phyloP scores from a whole-genome alignment of 306 rosid species.

The Herpetospermum pedunculosum region DNA sequence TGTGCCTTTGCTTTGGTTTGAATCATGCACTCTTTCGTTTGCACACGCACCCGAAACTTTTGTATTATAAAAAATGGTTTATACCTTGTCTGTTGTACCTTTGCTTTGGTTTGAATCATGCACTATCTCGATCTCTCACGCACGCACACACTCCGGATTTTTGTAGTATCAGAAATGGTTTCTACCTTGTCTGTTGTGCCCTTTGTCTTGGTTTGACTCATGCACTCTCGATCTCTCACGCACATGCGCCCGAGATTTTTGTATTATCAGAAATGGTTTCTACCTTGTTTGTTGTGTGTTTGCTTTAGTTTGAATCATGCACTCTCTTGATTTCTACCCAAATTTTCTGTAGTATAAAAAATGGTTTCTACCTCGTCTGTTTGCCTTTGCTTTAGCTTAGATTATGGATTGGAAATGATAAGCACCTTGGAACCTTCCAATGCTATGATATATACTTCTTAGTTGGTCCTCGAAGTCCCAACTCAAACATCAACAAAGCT shows the following conservation, averaged over 20 bases:
- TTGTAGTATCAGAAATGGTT: background rate
- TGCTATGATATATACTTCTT: background rate
- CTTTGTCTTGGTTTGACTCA: no score
- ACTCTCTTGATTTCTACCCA: no score
- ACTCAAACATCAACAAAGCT: background rate
- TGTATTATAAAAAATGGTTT: no score
- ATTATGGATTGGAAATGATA: background rate
- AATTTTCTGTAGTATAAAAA: background rate
- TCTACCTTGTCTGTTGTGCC: background rate
- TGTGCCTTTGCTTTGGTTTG: background rate
- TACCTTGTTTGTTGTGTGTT: no score
- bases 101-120: background rate
- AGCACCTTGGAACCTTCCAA: background rate
- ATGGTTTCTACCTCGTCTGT: background rate
- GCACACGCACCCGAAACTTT: background rate
- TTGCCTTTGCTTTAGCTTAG: background rate
- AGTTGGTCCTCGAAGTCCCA: background rate
- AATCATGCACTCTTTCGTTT: background rate
- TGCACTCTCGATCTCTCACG: no score
- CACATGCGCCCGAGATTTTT: no score
- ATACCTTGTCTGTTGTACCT: background rate
- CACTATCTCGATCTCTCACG: background rate
- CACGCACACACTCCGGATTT: background rate
- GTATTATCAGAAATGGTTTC: no score
- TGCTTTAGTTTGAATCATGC: no score